Evolutionary conservation across 1,284 basidiomycete species (phyloP), one percentile per base, ranked within the genome.

Genomic region (Taiwanofungus camphoratus): DNA sequence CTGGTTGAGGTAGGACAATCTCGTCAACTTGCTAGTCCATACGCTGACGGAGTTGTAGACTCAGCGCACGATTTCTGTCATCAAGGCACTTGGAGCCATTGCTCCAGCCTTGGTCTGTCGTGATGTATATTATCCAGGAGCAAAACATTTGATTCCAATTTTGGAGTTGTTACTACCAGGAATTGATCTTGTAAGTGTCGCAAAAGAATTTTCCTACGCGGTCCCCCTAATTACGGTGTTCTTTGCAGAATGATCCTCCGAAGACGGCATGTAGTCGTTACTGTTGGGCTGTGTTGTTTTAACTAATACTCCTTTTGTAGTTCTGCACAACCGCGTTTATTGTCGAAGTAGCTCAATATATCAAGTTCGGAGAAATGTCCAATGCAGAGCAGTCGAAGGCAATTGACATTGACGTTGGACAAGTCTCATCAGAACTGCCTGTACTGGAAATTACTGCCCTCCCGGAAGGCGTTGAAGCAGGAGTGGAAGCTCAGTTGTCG

Each of bases 141-240:
- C 88, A 2, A 89, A 89, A 54, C 81, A 91, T 62, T 73, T 95
- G 5, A 70, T 90, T 3, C 82, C 87, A 3, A 82, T 96, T 30
- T 71, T 97, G 49, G 82, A 92, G 46, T 71, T 95, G n/a, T 74
- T 92, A 24, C 76, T 95, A 40, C 91, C 92, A 7, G 89, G 87
- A 3, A 88, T 92, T 52, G 89, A 92, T 64, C 62, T 86, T 51
- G 82, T 84, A 59, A 45, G 77, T 9, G 6, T 33, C n/a, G n/a
- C n/a, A n/a, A n/a, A n/a, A n/a, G n/a, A n/a, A n/a, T n/a, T n/a
- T n/a, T n/a, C n/a, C n/a, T n/a, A n/a, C n/a, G n/a, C n/a, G n/a
- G n/a, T n/a, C n/a, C n/a, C n/a, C 13, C n/a, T 11, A 24, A 11
- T 9, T 26, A 33, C 32, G 15, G 19, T n/a, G 21, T 23, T 36